Evolutionary conservation across 116 monocot genomes (phyloP).

Genomic region (Phalaenopsis hybrid): DNA sequence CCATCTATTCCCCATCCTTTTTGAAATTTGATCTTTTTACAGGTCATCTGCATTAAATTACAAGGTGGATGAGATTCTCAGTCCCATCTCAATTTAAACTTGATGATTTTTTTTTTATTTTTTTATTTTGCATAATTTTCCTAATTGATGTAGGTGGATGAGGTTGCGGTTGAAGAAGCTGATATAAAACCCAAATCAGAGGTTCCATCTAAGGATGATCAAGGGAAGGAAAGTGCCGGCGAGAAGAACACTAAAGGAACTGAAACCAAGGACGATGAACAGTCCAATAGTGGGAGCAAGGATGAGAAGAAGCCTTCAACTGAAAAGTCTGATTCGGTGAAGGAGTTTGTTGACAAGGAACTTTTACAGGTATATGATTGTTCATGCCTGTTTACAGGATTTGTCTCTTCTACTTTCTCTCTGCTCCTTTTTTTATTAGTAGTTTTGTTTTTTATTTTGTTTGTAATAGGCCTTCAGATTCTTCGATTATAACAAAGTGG

Average conservation of each 20-base stretch:
- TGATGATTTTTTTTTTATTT: too few species aligned
- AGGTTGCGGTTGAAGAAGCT: neutral
- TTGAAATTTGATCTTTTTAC: too few species aligned
- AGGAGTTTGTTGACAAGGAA: conserved; percentile 56
- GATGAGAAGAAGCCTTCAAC: conserved; percentile 12
- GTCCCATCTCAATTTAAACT: too few species aligned
- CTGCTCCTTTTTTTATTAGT: neutral
- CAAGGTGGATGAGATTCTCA: too few species aligned
- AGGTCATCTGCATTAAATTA: too few species aligned
- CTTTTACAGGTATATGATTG: conserved; percentile 53
- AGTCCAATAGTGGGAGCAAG: conserved; percentile 14
- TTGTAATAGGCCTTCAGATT: conserved; percentile 74
- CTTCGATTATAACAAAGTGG: conserved; percentile 73
- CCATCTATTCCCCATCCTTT: too few species aligned
- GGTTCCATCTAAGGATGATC: conserved; percentile 12
- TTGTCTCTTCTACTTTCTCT: neutral
- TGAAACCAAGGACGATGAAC: conserved; percentile 15
- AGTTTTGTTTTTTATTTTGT: neutral
- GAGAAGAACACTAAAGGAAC: conserved; percentile 13
- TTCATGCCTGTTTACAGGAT: neutral
- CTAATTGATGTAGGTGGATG: conserved; percentile 2
- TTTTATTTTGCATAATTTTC: neutral
- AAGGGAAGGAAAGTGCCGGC: conserved; percentile 9
- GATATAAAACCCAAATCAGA: conserved; percentile 13
- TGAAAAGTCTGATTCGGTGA: conserved; percentile 12